Base-by-base conservation (phyloP, 345 rosid genomes). In the Melastoma malabathricum region DNA sequence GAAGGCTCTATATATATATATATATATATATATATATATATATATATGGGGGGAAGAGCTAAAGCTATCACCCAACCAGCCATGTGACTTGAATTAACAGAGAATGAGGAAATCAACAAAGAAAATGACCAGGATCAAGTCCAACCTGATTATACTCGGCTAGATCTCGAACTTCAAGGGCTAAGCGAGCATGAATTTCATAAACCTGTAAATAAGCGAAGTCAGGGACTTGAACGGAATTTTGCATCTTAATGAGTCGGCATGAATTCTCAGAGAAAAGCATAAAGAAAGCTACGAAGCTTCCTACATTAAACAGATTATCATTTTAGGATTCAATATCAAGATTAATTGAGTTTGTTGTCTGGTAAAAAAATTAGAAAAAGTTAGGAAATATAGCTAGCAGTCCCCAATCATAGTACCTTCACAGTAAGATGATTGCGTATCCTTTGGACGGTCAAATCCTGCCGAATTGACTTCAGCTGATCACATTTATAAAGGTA, bases 401-500 rank as follows among this genome's bases (percentile, higher is more conserved):
- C 41, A 34, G 12, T 34, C 41, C 41, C 10, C 12, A 12, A 9
- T 34, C 12, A 12, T 34, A 12, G 61, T 65, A 88, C 99, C 97
- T 78, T 85, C 50, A 73, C 95, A 2, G 97, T 93, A 39, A 93
- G 70, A 56, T 76, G 79, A 73, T 88, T 88, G 61, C 78, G 73
- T 59, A 88, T 93, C 51, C 95, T 64, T 67, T 93, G 99, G 29
- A 93, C 99, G 5, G 95, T 93, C 60, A 93, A 75, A 68, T 93
- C 99, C 64, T 93, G 99, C 44, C 99, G 99, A 64, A 93, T 88
- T 52, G 99, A 93, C 60, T 93, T 93, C 75, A 93, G 72, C 61
- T 93, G 95, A 68, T 93, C 99, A 65, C 99, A 93, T 73, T 88
- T 93, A 50, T 72, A 81, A 47, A 88, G 94, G 67, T 93, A 93